Conservation (phyloP, 2,329 filamentous ascomycete genomes). For the Nakataea oryzae region DNA sequence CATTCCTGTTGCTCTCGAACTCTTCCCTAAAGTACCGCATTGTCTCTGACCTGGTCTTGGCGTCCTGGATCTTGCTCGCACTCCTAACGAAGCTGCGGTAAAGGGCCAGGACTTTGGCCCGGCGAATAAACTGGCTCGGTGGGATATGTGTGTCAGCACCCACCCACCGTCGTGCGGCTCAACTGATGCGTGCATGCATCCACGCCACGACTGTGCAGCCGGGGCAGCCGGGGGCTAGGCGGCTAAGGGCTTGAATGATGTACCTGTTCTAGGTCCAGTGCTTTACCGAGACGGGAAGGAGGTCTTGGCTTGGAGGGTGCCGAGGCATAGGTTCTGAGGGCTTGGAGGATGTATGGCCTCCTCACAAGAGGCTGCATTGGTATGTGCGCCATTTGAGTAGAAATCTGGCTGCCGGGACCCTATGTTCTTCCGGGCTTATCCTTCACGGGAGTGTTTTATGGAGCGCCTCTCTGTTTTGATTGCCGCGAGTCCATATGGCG, state of each 20-base stretch:
- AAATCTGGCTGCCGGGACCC: not conserved
- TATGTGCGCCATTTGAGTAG: not conserved
- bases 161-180: not conserved
- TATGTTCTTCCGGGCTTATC: not conserved
- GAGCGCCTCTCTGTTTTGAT: no score
- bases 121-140: slow-evolving; percentile 43
- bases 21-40: slow-evolving; percentile 46
- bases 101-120: slow-evolving; percentile 41
- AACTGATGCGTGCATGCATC: not conserved
- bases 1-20: slow-evolving; percentile 46
- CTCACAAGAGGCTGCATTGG: not conserved
- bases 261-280: slow-evolving; percentile 51
- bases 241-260: slow-evolving; percentile 9
- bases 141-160: not conserved
- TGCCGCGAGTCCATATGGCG: no score
- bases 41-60: slow-evolving; percentile 42
- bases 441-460: no score
- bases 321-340: not conserved
- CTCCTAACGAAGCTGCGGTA: slow-evolving; percentile 49
- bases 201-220: no score
- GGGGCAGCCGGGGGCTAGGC: not conserved
- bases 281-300: slow-evolving; percentile 24
- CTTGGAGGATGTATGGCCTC: slow-evolving; percentile 1
- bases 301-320: not conserved
- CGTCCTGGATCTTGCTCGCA: slow-evolving; percentile 39